phyloP scores from a whole-genome alignment of 83 land plant species.

The Diphasiastrum complanatum region DNA sequence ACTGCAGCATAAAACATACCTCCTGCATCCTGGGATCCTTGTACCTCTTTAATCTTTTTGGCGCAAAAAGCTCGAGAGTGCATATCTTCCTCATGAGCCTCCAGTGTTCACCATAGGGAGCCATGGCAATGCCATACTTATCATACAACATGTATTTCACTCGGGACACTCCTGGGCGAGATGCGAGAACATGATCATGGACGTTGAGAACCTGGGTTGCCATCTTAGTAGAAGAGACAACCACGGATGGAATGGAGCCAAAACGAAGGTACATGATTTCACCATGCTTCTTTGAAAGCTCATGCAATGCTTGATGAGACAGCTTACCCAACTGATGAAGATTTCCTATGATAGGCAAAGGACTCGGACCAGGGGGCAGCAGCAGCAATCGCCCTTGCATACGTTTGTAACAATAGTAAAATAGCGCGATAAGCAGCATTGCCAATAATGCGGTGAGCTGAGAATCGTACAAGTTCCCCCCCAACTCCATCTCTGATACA shows the following conservation, averaged over 20 bases:
- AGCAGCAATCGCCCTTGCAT: no score
- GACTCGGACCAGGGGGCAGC: conserved; percentile 15
- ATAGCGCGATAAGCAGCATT: no score
- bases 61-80: conserved; percentile 31
- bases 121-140: conserved; percentile 21
- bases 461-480: no score
- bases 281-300: conserved; percentile 34
- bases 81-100: conserved; percentile 37
- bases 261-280: conserved; percentile 36
- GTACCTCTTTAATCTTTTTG: neutral
- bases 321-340: conserved; percentile 6
- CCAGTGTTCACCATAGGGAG: conserved; percentile 40
- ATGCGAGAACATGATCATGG: conserved; percentile 30
- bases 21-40: no score
- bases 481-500: no score
- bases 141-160: conserved; percentile 21
- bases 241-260: conserved; percentile 27
- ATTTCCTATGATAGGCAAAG: conserved; percentile 11
- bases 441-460: no score
- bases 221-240: conserved; percentile 34
- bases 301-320: conserved; percentile 28
- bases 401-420: no score
- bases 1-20: neutral
- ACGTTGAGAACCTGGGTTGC: conserved; percentile 34
- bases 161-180: conserved; percentile 29